A percentile compares a stretch with the other conserved stretches of the same genome.
Conservation (phyloP, 805 yeast species). For the Ogataea pilisensis region DNA sequence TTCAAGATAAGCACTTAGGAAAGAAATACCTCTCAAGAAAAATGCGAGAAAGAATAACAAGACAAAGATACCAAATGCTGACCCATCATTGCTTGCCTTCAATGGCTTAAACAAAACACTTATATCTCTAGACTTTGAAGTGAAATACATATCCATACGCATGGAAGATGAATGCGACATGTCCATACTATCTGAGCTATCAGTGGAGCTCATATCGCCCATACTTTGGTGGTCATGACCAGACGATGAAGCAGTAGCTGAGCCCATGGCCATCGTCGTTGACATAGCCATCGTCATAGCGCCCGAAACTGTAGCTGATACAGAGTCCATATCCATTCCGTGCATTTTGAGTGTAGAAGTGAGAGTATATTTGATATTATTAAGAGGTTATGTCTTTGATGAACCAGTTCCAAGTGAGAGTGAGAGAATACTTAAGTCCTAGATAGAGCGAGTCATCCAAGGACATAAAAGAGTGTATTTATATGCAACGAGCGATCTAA, state of each 20-base stretch:
- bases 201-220: too few species aligned
- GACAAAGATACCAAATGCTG: conserved; percentile 72
- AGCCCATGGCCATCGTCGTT: conserved; percentile 1
- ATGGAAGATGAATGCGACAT: background rate
- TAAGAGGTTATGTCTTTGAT: too few species aligned
- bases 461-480: too few species aligned
- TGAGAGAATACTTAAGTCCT: too few species aligned
- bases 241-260: background rate
- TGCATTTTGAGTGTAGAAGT: background rate
- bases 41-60: conserved; percentile 57
- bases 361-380: background rate
- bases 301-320: background rate
- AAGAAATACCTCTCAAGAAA: conserved; percentile 54
- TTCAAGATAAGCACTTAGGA: conserved; percentile 60
- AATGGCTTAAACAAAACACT: conserved; percentile 62
- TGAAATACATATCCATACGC: conserved; percentile 18
- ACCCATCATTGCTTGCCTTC: conserved; percentile 49
- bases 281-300: conserved; percentile 8
- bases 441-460: too few species aligned
- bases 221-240: too few species aligned
- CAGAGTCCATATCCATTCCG: background rate
- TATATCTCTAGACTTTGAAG: conserved; percentile 5
- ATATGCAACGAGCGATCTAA: too few species aligned
- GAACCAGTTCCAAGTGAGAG: too few species aligned
- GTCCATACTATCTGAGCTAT: background rate